Evolutionary conservation across 495 filamentous ascomycete species (phyloP).

Genomic region (Daldinia loculata): DNA sequence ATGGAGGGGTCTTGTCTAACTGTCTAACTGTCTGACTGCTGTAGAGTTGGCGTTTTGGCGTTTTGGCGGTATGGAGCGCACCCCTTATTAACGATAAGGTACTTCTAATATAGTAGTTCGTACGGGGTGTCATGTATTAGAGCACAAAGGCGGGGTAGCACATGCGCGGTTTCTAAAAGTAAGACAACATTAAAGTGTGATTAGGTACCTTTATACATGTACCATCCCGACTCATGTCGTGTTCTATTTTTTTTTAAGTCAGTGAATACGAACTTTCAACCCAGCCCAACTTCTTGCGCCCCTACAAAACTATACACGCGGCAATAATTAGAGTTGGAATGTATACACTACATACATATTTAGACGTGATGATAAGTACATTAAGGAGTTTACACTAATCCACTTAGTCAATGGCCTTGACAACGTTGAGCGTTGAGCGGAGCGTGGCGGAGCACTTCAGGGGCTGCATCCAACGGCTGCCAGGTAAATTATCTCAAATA

Average conservation of each 20-base stretch:
- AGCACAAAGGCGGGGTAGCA: constrained; percentile 38
- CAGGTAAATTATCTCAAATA: constrained; percentile 14
- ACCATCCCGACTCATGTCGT: background rate
- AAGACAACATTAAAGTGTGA: constrained; percentile 6
- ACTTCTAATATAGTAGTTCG: background rate
- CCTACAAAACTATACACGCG: constrained; percentile 4
- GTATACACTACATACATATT: no score
- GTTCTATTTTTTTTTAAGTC: constrained; percentile 2
- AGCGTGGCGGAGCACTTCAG: constrained; percentile 40
- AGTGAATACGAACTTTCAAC: constrained; percentile 24
- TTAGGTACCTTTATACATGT: constrained; percentile 1
- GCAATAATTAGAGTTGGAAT: background rate
- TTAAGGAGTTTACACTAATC: constrained; percentile 9
- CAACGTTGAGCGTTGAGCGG: background rate
- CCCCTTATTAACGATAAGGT: constrained; percentile 1
- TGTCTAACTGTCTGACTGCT: background rate
- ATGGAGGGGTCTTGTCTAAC: constrained; percentile 9
- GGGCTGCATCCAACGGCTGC: constrained; percentile 22
- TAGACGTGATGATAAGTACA: background rate
- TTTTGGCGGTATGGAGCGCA: constrained; percentile 2
- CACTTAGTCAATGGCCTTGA: constrained; percentile 1
- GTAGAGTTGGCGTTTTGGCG: constrained; percentile 1
- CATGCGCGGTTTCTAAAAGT: constrained; percentile 28
- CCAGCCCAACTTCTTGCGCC: background rate
- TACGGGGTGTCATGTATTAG: background rate